These are phyloP conservation scores for Ganoderma sinense DNA, from an alignment of 1,284 basidiomycete genomes.

Conservation along the genomic window DNA sequence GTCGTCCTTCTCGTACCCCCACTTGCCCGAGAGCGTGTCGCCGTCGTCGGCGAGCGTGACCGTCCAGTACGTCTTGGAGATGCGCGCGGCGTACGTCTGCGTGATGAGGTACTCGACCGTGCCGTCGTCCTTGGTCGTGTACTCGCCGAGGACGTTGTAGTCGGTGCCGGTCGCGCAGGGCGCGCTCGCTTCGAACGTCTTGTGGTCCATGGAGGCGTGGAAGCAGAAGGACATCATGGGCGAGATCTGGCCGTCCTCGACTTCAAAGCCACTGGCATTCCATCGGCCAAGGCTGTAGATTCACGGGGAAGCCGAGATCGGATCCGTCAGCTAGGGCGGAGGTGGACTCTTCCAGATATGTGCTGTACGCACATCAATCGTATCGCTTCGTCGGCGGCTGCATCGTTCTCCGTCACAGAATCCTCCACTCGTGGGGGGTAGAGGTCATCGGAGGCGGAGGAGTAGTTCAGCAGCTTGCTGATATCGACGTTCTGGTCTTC, in stretches of 20 bases:
- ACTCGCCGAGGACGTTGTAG: slow-evolving; percentile 14
- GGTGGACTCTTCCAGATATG: neutral
- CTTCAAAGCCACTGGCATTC: slow-evolving; percentile 11
- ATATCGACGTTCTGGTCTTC: slow-evolving; percentile 1
- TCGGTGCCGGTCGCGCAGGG: slow-evolving; percentile 10
- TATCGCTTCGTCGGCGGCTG: neutral
- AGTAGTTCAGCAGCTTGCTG: neutral
- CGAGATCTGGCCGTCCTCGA: neutral
- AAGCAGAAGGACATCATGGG: slow-evolving; percentile 17
- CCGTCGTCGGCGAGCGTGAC: slow-evolving; percentile 23
- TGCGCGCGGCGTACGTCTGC: slow-evolving; percentile 16
- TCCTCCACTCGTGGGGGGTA: neutral
- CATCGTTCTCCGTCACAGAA: neutral
- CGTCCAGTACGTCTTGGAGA: slow-evolving; percentile 14
- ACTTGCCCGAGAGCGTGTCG: slow-evolving; percentile 21
- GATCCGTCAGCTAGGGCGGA: neutral
- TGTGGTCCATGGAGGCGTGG: slow-evolving; percentile 15
- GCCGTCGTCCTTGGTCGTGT: slow-evolving; percentile 9
- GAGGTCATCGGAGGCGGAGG: neutral
- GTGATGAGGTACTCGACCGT: slow-evolving; percentile 19
- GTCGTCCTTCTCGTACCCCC: slow-evolving; percentile 16
- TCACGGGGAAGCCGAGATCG: neutral
- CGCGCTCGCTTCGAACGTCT: slow-evolving; percentile 9
- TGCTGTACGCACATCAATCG: slow-evolving; percentile 11
- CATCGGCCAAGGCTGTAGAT: slow-evolving; percentile 16